Conservation (phyloP, 352 stramenopile genomes). For the Phytophthora crassamura region DNA sequence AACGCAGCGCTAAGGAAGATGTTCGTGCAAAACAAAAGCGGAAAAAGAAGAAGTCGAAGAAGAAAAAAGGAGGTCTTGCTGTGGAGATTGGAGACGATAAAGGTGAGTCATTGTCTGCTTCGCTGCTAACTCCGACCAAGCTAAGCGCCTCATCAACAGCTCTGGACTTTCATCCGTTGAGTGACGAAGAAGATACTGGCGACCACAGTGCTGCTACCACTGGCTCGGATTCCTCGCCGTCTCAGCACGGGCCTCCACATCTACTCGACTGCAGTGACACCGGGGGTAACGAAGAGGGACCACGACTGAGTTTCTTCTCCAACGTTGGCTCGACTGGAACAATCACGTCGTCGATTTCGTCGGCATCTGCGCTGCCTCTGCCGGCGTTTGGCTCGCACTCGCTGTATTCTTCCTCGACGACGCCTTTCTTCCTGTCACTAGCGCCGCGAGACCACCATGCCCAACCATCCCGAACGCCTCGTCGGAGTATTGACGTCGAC, state of each 20-base stretch:
- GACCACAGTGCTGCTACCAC: slow-evolving; percentile 35
- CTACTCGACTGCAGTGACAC: slow-evolving; percentile 32
- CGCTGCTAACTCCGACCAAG: slow-evolving; percentile 15
- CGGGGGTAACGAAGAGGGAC: slow-evolving; percentile 25
- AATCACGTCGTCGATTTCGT: slow-evolving; percentile 25
- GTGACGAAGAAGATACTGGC: slow-evolving; percentile 22
- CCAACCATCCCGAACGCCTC: slow-evolving; percentile 13
- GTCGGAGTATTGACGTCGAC: slow-evolving; percentile 24
- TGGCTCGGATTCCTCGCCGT: slow-evolving; percentile 35
- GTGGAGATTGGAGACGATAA: neutral
- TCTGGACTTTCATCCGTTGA: neutral
- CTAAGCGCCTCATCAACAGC: slow-evolving; percentile 1
- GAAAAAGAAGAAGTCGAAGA: slow-evolving; percentile 41
- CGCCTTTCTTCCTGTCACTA: slow-evolving; percentile 67
- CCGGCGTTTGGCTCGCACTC: slow-evolving; percentile 51
- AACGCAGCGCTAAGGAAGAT: slow-evolving; percentile 1
- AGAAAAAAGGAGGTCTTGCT: slow-evolving; percentile 19
- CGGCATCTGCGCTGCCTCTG: slow-evolving; percentile 37
- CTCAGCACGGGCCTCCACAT: slow-evolving; percentile 22
- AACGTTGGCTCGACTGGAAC: slow-evolving; percentile 41
- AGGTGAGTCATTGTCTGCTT: neutral
- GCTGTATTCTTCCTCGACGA: slow-evolving; percentile 50
- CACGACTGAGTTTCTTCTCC: slow-evolving; percentile 47
- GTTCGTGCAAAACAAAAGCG: slow-evolving; percentile 30
- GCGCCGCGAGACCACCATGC: slow-evolving; percentile 33